These are phyloP conservation scores for Aspergillus biplanus DNA, from an alignment of 495 filamentous ascomycete genomes.

Conservation along the genomic window DNA sequence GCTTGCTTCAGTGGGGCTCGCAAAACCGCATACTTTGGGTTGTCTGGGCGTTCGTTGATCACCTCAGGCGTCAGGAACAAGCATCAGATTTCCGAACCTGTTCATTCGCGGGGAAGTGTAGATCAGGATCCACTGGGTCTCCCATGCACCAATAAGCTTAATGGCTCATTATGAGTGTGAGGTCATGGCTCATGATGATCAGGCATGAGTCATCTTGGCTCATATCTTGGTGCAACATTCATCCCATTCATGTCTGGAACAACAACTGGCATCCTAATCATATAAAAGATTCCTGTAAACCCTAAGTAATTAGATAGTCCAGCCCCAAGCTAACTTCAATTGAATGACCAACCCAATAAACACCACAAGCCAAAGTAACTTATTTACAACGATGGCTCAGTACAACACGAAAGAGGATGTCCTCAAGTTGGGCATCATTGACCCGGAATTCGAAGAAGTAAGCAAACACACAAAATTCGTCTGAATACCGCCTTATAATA, in stretches of 20 bases:
- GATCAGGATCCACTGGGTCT: no score
- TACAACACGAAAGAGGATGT: constrained; percentile 34
- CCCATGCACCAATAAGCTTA: no score
- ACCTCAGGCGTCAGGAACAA: neutral
- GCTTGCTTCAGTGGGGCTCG: no score
- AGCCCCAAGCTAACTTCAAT: neutral
- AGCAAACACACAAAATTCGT: neutral
- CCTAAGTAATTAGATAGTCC: neutral
- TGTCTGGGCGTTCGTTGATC: neutral
- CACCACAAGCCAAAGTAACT: neutral
- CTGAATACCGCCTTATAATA: neutral
- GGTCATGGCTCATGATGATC: no score
- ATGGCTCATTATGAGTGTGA: no score
- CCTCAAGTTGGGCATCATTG: constrained; percentile 36
- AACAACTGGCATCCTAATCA: no score
- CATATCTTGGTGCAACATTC: no score
- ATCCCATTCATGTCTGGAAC: no score
- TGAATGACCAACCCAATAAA: neutral
- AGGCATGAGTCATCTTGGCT: no score
- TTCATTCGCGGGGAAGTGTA: no score
- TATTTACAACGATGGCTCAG: constrained; percentile 16
- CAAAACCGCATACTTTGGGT: neutral
- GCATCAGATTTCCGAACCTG: neutral
- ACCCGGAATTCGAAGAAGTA: constrained; percentile 40
- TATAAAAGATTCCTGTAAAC: no score